phyloP scores from a whole-genome alignment of 768 basidiomycete genomes.

The Leccinum ochraceum region DNA sequence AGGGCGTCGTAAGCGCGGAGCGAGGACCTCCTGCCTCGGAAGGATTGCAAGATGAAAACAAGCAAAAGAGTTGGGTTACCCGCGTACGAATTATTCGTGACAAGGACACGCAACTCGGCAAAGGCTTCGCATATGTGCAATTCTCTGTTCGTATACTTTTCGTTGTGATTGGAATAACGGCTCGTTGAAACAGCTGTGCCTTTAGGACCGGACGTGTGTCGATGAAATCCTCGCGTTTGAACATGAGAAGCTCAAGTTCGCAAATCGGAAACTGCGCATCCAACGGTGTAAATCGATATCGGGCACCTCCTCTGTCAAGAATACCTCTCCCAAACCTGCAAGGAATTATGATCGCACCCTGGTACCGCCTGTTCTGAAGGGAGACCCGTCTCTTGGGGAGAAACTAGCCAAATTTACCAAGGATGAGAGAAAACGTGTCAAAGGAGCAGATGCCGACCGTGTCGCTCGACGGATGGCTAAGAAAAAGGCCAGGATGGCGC shows the following conservation, averaged over 20 bases:
- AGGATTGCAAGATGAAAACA: conserved; percentile 33
- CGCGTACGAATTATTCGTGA: conserved; percentile 89
- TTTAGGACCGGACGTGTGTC: conserved; percentile 85
- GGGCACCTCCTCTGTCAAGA: conserved; percentile 33
- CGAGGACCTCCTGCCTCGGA: conserved; percentile 54
- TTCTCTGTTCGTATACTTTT: conserved; percentile 55
- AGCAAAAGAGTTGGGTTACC: conserved; percentile 63
- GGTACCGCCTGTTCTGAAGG: conserved; percentile 53
- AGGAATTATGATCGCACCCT: conserved; percentile 4
- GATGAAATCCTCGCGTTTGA: conserved; percentile 90
- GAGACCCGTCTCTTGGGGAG: conserved; percentile 80
- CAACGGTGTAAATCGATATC: conserved; percentile 84
- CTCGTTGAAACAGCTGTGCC: background rate
- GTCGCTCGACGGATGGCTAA: conserved; percentile 85
- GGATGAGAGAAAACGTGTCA: conserved; percentile 82
- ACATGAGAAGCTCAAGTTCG: conserved; percentile 78
- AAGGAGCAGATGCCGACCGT: conserved; percentile 77
- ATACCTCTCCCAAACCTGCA: conserved; percentile 4
- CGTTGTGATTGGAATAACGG: background rate
- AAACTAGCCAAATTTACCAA: conserved; percentile 77
- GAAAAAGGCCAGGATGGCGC: conserved; percentile 71
- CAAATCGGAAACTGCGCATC: conserved; percentile 88
- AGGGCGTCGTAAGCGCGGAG: conserved; percentile 70
- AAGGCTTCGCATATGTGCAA: conserved; percentile 93
- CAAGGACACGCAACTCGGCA: conserved; percentile 89